Evolutionary conservation across 805 yeast genomes (phyloP).

Genomic region (Cyberlindnera suaveolens): DNA sequence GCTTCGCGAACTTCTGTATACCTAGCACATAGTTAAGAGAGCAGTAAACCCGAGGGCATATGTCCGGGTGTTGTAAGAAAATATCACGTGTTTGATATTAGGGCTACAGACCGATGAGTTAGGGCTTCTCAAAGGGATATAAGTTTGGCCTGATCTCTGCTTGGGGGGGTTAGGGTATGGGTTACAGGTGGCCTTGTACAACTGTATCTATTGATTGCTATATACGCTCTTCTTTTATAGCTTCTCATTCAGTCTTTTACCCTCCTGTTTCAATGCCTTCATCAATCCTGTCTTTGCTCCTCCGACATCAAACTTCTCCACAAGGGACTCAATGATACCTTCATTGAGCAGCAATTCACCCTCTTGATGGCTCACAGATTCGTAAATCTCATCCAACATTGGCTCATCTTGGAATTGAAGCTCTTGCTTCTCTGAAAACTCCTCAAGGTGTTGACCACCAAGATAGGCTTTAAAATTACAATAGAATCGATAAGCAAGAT

Average conservation of each 20-base stretch:
- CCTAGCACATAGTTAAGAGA: neutral
- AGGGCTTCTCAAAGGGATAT: neutral
- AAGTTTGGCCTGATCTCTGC: neutral
- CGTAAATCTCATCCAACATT: conserved; percentile 26
- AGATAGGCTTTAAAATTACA: conserved; percentile 75
- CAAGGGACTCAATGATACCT: conserved; percentile 39
- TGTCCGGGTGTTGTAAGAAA: neutral
- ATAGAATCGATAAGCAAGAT: conserved; percentile 71
- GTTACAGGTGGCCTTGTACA: neutral
- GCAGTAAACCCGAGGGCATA: neutral
- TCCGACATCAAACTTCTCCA: conserved; percentile 38
- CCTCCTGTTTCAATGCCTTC: conserved; percentile 53
- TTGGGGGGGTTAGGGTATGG: neutral
- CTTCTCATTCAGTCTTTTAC: conserved; percentile 4
- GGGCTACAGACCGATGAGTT: conserved; percentile 5
- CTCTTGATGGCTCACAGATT: conserved; percentile 2
- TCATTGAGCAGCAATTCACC: conserved; percentile 35
- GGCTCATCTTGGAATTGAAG: conserved; percentile 28
- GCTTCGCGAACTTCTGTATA: neutral
- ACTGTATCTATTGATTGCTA: neutral
- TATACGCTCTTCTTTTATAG: too few relatives aligned
- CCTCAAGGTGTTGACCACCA: conserved; percentile 66
- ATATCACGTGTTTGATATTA: conserved; percentile 8
- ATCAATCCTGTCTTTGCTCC: conserved; percentile 38
- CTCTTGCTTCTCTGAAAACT: conserved; percentile 42